phyloP scores from a whole-genome alignment of 345 rosid species.

The Tarenaya hassleriana region DNA sequence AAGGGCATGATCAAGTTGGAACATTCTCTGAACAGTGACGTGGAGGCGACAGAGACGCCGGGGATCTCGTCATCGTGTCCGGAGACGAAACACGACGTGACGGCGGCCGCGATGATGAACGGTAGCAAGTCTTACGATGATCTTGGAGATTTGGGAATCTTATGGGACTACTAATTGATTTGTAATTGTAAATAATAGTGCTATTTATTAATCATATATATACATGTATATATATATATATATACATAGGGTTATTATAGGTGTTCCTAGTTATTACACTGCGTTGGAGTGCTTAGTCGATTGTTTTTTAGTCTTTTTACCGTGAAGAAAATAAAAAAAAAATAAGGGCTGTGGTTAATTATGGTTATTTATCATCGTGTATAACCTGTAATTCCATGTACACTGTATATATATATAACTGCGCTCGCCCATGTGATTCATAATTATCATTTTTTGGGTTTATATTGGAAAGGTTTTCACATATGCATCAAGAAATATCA shows the following conservation, averaged over 20 bases:
- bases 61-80: conserved; percentile 48
- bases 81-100: conserved; percentile 1
- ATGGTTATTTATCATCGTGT: conserved; percentile 17
- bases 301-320: conserved; percentile 24
- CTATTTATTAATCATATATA: conserved; percentile 6
- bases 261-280: conserved; percentile 19
- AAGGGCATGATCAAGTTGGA: conserved; percentile 28
- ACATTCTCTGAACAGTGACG: conserved; percentile 35
- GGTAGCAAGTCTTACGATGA: conserved; percentile 22
- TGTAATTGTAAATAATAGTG: conserved; percentile 17
- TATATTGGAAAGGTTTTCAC: conserved; percentile 3
- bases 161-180: conserved; percentile 23
- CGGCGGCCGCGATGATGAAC: conserved; percentile 17
- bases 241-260: conserved; percentile 20
- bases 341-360: conserved; percentile 11
- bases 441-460: conserved; percentile 7
- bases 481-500: neutral
- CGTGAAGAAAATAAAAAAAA: conserved; percentile 4
- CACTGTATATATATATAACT: neutral
- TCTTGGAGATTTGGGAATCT: conserved; percentile 23
- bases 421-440: neutral
- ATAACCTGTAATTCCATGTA: conserved; percentile 15
- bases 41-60: conserved; percentile 32
- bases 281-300: conserved; percentile 19
- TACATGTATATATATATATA: conserved; percentile 7